Base-by-base conservation (phyloP, 2,329 filamentous ascomycete genomes). In the Trichoderma citrinoviride region DNA sequence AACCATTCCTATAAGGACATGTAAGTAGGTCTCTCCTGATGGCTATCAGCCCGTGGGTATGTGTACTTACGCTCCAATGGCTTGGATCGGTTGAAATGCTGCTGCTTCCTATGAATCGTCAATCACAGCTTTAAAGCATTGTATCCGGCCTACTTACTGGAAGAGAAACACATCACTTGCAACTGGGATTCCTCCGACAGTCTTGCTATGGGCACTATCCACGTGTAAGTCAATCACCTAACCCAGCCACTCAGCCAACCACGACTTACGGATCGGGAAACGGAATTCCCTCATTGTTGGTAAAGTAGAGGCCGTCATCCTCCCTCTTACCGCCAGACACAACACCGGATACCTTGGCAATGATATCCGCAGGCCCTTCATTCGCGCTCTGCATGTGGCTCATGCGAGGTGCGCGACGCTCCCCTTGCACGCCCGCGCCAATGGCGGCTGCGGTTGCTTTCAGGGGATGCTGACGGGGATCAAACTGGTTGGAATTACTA, bases 351-450 rank as follows among this genome's bases (percentile, higher is more conserved):
- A 64, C 61, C 41, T 64, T 64, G 12, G 61, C 52, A 50, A 64
- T 64, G 8, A 64, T 55, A 19, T 64, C 61, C n/a, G 61, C 53
- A 12, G 61, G 61, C 2, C 61, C 61, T 52, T 64, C 52, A 44
- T 64, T 64, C 2, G 61, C 61, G 29, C 52, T 55, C 49, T 64
- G 61, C 52, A 64, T 64, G n/a, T 58, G 52, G 52, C 53, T 64
- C 19, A 50, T 43, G 7, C 61, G 52, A 29, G 61, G 41, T 29
- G 52, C 12, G n/a, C 52, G 29, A 19, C 61, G 61, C 27, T 64
- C 40, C 8, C 61, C 53, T 44, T 40, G 12, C n/a, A 49, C 27
- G 7, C 49, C 61, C 7, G 40, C 43, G n/a, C 52, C 41, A 7
- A 64, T 57, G 23, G 54, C 44, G 29, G 37, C 46, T 23, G 61